Evolutionary conservation across 129 eudicot species (phyloP), one percentile per base, ranked within the genome.

Genomic region (Scalesia atractyloides): DNA sequence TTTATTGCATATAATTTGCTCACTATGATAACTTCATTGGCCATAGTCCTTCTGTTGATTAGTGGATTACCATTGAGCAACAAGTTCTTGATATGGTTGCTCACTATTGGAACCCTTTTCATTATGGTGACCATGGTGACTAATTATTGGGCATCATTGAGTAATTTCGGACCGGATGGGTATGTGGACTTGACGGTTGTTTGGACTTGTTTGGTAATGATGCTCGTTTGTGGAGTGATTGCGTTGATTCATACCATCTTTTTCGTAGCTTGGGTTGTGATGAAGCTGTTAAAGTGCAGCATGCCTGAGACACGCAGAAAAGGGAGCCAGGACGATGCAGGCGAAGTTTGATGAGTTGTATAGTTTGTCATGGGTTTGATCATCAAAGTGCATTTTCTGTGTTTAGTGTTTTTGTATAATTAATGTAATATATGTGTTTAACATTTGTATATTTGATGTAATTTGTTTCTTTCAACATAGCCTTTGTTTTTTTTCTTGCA

Each of bases 11-110:
- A 11, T 24, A 70, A 78, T 12, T 37, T 77, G 9, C 22, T 78
- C 12, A 65, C 82, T 11, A 63, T 78, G 77, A 39, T 71, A 63
- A 33, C 57, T 10, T 78, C 82, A 11, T 48, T 78, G 48, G 33
- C 9, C 19, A 70, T 56, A 9, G 57, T 78, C 8, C 52, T 78
- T 15, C 20, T 78, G 58, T 51, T 78, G 77, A 47, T 78, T 1
- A 63, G 82, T 19, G 82, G 82, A 9, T 17, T 78, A 48, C 46
- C 70, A 11, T 24, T 78, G n/a, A 52, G 41, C 51, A 71, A 78
- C 67, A 78, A 69, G 58, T 70, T 78, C 20, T 50, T 33, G 57
- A 78, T 39, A 66, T 78, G 82, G 82, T 41, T 78, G 59, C 77
- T 78, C 43, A 70, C 65, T 15, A 1, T 70, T 51, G 82, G 66